Base-by-base conservation (phyloP, 1,284 basidiomycete genomes). In the Heterobasidion annosum region DNA sequence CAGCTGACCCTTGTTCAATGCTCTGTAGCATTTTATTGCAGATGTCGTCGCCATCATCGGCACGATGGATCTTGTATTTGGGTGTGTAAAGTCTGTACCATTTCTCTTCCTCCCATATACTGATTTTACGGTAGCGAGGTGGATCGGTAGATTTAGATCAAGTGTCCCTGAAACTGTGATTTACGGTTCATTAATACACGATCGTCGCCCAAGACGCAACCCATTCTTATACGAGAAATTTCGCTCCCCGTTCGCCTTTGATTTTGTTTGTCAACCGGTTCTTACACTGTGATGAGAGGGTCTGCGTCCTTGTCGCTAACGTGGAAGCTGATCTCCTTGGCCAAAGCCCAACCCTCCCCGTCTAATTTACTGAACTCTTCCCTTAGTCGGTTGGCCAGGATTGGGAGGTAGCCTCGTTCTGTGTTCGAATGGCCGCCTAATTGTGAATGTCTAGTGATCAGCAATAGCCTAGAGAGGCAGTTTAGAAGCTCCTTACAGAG, bases 31-130 rank as follows among this genome's bases (percentile, higher is more conserved):
- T 70, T 90, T 88, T 82, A 75, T 96, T 59, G 91, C 93, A 10
- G 93, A 96, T 65, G 91, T 88, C 45, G 93, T 96, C 51, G 85
- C 93, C 53, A 88, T 96, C 64, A 94, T 96, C 65, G 93, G 93
- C 68, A 96, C 93, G 54, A 94, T 96, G 92, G 80, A 87, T 72
- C 75, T 86, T 55, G 88, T 92, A 67, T 91, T 91, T 66, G 89
- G 89, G 75, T 86, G 77, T 64, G 87, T 83, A 15, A 4, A 25
- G n/a, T 10, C 16, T 12, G 25, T 13, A 16, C 32, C 5, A 15
- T 49, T 3, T 33, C 25, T 42, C 15, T 35, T 50, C 18, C 53
- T 7, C 13, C 8, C 16, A 34, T 50, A 51, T n/a, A 42, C 44
- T 54, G 16, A 49, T 45, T 2, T n/a, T 12, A 2, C 25, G 19